phyloP scores from a whole-genome alignment of 129 eudicot species.

The Glebionis coronaria region DNA sequence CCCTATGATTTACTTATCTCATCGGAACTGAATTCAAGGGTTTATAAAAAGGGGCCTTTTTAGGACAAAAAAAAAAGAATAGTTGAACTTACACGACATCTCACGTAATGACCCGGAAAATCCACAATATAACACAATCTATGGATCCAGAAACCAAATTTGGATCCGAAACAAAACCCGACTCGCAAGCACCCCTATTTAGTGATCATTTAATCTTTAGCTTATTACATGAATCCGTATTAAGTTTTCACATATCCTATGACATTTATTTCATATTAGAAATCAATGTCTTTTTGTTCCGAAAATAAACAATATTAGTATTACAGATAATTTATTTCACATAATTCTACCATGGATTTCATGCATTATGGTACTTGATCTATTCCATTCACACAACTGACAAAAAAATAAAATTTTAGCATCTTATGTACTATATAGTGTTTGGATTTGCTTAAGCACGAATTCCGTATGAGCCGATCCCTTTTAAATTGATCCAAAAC shows the following conservation, averaged over 20 bases:
- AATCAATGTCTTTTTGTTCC: no score
- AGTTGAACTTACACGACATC: not conserved
- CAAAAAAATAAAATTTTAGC: no score
- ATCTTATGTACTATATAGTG: no score
- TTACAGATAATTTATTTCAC: no score
- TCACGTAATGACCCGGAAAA: constrained; percentile 14
- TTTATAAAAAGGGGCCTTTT: not conserved
- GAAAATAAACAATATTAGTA: no score
- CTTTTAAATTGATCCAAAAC: not conserved
- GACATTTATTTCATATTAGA: no score
- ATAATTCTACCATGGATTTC: no score
- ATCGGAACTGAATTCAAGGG: constrained; percentile 8
- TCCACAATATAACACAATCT: not conserved
- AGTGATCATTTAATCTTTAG: not conserved
- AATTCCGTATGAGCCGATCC: no score
- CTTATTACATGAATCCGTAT: not conserved
- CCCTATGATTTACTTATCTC: not conserved
- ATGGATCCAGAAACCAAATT: constrained; percentile 1
- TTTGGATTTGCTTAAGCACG: no score
- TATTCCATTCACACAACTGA: no score
- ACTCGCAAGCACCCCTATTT: constrained; percentile 11
- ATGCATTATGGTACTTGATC: no score
- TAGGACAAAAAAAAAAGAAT: not conserved
- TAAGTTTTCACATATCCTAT: no score
- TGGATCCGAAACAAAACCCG: constrained; percentile 3